Evolutionary conservation across 169 alveolate genomes (phyloP).

Genomic region (Plasmodium yoelii): DNA sequence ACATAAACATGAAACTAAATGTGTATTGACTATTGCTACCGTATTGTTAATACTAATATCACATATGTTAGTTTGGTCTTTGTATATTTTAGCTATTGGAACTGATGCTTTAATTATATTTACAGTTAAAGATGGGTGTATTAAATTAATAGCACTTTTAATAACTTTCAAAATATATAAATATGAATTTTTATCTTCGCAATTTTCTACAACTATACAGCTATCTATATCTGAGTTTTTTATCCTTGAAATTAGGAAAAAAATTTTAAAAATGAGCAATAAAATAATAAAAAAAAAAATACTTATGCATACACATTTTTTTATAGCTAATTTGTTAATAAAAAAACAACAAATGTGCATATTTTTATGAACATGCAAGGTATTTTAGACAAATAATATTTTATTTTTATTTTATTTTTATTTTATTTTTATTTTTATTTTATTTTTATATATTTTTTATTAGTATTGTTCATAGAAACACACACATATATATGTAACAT

Average conservation of each 20-base stretch:
- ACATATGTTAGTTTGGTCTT: slow-evolving; percentile 78
- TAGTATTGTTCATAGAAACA: background rate
- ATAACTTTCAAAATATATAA: slow-evolving; percentile 59
- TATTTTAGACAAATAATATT: background rate
- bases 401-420: no score
- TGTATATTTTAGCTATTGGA: slow-evolving; percentile 85
- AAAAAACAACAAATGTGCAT: background rate
- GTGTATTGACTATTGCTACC: slow-evolving; percentile 86
- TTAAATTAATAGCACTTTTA: slow-evolving; percentile 65
- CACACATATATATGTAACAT: no score
- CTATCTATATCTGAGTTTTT: slow-evolving; percentile 70
- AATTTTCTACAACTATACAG: slow-evolving; percentile 72
- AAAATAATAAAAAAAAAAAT: background rate
- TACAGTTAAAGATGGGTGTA: slow-evolving; percentile 64
- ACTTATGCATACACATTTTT: background rate
- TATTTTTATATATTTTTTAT: slow-evolving; percentile 19
- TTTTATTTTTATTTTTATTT: no score
- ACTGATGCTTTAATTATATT: slow-evolving; percentile 84
- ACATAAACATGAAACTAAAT: slow-evolving; percentile 79
- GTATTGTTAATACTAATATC: slow-evolving; percentile 89
- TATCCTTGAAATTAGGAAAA: slow-evolving; percentile 36
- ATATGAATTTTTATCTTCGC: slow-evolving; percentile 68
- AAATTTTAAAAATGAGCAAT: background rate
- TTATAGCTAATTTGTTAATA: background rate
- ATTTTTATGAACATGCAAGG: background rate